Percentiles rank a stretch among this genome's conserved stretches.
These are phyloP conservation scores for Spathaspora gorwiae DNA, from an alignment of 805 yeast genomes.

Conservation along the genomic window DNA sequence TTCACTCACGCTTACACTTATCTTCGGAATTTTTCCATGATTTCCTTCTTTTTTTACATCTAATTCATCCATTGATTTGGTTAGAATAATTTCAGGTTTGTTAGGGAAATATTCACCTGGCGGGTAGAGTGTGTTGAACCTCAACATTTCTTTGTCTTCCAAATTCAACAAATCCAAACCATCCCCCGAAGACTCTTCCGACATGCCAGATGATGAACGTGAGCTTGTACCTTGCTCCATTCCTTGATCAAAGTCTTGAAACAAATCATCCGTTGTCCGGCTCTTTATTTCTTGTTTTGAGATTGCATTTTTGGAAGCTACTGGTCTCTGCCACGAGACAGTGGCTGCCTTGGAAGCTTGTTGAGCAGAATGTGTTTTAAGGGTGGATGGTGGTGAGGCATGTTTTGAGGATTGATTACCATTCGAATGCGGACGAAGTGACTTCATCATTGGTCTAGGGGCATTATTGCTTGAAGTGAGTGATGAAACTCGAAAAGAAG, in stretches of 20 bases:
- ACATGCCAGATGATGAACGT: conserved; percentile 6
- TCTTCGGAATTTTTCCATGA: background rate
- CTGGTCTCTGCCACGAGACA: conserved; percentile 24
- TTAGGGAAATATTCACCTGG: background rate
- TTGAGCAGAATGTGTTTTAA: conserved; percentile 6
- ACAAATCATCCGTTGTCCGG: conserved; percentile 15
- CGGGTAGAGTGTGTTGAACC: background rate
- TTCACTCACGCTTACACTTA: background rate
- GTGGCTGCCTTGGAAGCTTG: conserved; percentile 30
- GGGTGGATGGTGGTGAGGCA: conserved; percentile 3
- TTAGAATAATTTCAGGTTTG: background rate
- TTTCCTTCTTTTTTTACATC: conserved; percentile 4
- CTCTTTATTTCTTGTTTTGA: background rate
- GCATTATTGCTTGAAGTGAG: background rate
- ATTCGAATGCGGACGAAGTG: conserved; percentile 21
- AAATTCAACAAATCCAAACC: conserved; percentile 5
- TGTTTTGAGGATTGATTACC: conserved; percentile 3
- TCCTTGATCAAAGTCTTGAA: conserved; percentile 39
- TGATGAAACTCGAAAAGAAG: conserved; percentile 18
- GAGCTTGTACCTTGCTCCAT: conserved; percentile 3
- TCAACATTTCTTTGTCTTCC: conserved; percentile 2
- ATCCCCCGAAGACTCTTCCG: conserved; percentile 2
- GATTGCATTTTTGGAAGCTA: conserved; percentile 2
- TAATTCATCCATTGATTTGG: conserved; percentile 9
- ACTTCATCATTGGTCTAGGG: conserved; percentile 27